Conservation (phyloP, 768 basidiomycete species). For the Suillus subalutaceus region DNA sequence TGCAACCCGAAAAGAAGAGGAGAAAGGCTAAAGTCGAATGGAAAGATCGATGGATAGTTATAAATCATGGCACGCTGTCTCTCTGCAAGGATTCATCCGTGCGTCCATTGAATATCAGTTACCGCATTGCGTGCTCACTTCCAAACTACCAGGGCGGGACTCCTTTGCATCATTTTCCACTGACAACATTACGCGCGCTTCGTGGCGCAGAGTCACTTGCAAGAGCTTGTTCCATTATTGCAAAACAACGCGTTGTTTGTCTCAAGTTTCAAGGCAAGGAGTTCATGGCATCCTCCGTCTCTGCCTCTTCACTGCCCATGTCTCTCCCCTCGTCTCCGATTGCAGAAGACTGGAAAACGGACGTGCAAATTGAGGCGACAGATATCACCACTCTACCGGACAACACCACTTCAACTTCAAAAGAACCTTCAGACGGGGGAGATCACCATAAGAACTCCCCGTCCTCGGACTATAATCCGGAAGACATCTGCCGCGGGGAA, state of each 20-base stretch:
- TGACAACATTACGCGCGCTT: slow-evolving; percentile 45
- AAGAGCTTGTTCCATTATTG: slow-evolving; percentile 24
- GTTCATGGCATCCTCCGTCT: not conserved
- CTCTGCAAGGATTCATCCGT: slow-evolving; percentile 59
- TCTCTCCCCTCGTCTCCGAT: slow-evolving; percentile 31
- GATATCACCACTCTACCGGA: slow-evolving; percentile 3
- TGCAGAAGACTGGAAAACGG: slow-evolving; percentile 16
- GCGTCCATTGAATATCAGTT: slow-evolving; percentile 22
- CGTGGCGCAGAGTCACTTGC: slow-evolving; percentile 48
- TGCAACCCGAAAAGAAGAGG: slow-evolving; percentile 23
- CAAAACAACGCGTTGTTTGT: slow-evolving; percentile 40
- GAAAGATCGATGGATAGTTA: slow-evolving; percentile 65
- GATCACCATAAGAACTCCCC: slow-evolving; percentile 2
- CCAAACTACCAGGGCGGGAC: slow-evolving; percentile 37
- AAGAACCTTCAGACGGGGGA: slow-evolving; percentile 13
- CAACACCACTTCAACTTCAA: not conserved
- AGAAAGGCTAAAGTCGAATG: slow-evolving; percentile 54
- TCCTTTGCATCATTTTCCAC: slow-evolving; percentile 42
- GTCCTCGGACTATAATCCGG: slow-evolving; percentile 5
- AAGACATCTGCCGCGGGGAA: slow-evolving; percentile 21
- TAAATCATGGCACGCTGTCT: slow-evolving; percentile 56
- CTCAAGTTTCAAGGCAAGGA: slow-evolving; percentile 38
- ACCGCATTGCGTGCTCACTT: not conserved
- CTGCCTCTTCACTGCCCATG: slow-evolving; percentile 20
- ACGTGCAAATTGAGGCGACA: slow-evolving; percentile 9